Conservation (phyloP, 2,329 filamentous ascomycete species). For the Dactylellina leptospora region DNA sequence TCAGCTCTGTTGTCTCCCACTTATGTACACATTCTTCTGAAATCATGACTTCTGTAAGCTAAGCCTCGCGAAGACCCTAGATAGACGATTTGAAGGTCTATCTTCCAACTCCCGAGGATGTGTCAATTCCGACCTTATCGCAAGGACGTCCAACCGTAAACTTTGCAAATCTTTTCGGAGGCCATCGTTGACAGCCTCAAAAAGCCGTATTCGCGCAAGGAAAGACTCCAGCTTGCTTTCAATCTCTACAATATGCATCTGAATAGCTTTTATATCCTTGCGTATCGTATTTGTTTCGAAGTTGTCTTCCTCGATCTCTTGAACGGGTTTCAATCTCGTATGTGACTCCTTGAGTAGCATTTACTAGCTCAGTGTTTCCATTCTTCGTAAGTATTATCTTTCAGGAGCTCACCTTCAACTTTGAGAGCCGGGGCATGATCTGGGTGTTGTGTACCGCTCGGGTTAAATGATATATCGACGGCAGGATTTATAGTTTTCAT, state of each 20-base stretch:
- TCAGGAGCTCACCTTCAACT: not conserved
- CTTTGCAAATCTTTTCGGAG: not conserved
- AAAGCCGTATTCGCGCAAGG: not conserved
- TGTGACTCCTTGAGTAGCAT: not conserved
- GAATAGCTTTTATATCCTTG: conserved; percentile 1
- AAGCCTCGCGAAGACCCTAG: not conserved
- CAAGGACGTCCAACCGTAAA: conserved; percentile 12
- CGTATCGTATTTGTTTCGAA: not conserved
- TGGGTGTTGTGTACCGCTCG: too few relatives aligned
- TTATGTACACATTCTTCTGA: too few relatives aligned
- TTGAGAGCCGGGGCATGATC: not conserved
- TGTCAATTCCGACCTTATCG: not conserved
- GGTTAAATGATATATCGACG: too few relatives aligned
- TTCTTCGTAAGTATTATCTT: too few relatives aligned
- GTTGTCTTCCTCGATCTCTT: not conserved
- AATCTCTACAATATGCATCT: not conserved
- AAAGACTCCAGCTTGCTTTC: not conserved
- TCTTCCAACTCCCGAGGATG: not conserved
- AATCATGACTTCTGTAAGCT: too few relatives aligned
- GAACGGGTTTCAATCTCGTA: not conserved
- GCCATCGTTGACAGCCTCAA: not conserved
- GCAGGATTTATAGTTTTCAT: too few relatives aligned
- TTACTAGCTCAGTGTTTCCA: too few relatives aligned
- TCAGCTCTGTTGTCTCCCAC: too few relatives aligned
- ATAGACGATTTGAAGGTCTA: not conserved